Conservation (phyloP, 768 basidiomycete species). For the Lepiota venenata region DNA sequence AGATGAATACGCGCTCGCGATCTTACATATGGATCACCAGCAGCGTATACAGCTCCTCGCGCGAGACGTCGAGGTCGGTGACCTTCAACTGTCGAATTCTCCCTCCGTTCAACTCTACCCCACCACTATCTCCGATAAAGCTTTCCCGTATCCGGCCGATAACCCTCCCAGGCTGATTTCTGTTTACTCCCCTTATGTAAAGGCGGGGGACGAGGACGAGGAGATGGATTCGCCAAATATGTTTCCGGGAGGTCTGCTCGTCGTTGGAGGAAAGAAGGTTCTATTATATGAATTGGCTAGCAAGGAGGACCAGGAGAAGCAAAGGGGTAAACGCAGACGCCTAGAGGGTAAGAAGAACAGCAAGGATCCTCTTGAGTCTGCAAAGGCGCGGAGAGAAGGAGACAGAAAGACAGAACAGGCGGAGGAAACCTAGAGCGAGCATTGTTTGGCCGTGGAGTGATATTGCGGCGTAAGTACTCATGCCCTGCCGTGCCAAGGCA, state of each 20-base stretch:
- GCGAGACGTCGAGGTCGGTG: conserved; percentile 47
- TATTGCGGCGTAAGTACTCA: conserved; percentile 56
- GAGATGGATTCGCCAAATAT: conserved; percentile 26
- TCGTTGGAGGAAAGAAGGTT: conserved; percentile 67
- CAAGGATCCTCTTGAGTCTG: conserved; percentile 34
- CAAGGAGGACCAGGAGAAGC: conserved; percentile 44
- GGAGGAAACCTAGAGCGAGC: conserved; percentile 48
- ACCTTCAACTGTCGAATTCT: conserved; percentile 46
- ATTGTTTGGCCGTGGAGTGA: conserved; percentile 79
- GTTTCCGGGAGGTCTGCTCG: conserved; percentile 65
- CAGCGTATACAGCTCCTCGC: conserved; percentile 60
- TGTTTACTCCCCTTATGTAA: conserved; percentile 23
- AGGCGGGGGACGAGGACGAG: conserved; percentile 10
- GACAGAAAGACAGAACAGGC: conserved; percentile 48
- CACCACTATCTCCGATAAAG: conserved; percentile 47
- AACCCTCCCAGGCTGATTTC: conserved; percentile 37
- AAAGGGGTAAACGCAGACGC: conserved; percentile 51
- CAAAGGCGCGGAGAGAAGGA: conserved; percentile 55
- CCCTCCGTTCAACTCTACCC: conserved; percentile 48
- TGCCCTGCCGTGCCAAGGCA: background rate
- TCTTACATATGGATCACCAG: conserved; percentile 65
- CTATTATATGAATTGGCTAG: conserved; percentile 58
- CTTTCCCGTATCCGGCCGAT: conserved; percentile 41
- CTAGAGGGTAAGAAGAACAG: conserved; percentile 50
- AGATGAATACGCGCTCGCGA: conserved; percentile 52